phyloP scores from a whole-genome alignment of 176 grass and related monocot species.

The Ananas comosus region DNA sequence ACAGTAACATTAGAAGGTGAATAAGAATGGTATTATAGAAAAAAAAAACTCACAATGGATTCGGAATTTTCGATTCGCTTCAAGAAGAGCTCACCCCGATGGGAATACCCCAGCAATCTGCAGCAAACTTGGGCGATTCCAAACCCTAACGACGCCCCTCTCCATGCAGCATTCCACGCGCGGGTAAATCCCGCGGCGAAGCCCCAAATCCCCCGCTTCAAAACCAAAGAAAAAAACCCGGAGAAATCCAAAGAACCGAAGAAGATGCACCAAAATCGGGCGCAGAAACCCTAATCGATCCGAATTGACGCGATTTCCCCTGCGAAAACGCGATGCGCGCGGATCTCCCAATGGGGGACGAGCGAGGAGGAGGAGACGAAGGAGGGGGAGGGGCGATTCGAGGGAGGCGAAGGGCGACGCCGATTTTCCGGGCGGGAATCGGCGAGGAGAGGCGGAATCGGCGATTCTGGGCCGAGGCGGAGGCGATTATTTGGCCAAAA shows the following conservation, averaged over 20 bases:
- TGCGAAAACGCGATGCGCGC: not conserved
- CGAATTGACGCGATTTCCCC: not conserved
- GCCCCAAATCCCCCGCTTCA: not conserved
- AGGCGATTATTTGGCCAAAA: slow-evolving; percentile 4
- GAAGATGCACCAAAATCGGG: too few relatives aligned
- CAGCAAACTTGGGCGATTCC: not conserved
- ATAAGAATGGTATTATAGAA: too few relatives aligned
- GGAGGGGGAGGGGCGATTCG: not conserved
- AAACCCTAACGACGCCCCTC: not conserved
- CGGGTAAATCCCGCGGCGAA: not conserved
- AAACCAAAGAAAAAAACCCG: not conserved
- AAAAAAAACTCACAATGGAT: not conserved
- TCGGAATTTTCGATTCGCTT: not conserved
- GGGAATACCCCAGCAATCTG: not conserved
- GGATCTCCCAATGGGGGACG: not conserved
- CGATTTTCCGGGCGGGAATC: not conserved
- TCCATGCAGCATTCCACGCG: slow-evolving; percentile 11
- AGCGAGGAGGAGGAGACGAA: not conserved
- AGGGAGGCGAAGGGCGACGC: not conserved
- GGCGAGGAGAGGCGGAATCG: not conserved
- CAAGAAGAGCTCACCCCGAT: slow-evolving; percentile 6
- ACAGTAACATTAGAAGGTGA: not conserved
- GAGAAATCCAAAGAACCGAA: not conserved
- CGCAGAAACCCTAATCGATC: not conserved
- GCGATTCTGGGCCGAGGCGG: not conserved